Conservation (phyloP, 164 flowering plant species). For the Paratinospora sagittata region DNA sequence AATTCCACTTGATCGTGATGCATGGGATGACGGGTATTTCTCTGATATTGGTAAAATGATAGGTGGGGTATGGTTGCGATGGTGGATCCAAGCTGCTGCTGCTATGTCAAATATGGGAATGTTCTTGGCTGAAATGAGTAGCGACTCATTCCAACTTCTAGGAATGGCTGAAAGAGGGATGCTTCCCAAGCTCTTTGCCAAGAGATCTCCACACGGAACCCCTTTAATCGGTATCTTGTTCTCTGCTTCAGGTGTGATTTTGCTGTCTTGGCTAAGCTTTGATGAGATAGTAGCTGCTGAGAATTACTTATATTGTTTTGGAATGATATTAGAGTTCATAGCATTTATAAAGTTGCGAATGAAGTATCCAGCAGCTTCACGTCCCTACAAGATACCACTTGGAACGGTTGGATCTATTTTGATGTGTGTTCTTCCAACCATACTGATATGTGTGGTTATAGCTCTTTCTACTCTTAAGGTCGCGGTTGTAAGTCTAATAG, state of each 20-base stretch:
- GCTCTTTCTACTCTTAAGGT: no score
- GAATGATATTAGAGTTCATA: no score
- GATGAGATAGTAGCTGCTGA: constrained; percentile 11
- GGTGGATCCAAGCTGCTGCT: constrained; percentile 91
- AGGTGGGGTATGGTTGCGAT: constrained; percentile 79
- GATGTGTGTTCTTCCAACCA: no score
- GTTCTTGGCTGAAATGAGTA: constrained; percentile 89
- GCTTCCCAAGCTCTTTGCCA: constrained; percentile 10
- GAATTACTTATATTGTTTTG: no score
- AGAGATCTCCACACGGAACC: constrained; percentile 11
- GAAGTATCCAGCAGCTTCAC: no score
- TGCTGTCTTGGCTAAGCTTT: constrained; percentile 14
- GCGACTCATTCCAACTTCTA: constrained; percentile 15
- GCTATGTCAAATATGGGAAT: constrained; percentile 89
- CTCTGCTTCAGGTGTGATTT: constrained; percentile 16
- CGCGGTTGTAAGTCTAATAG: no score
- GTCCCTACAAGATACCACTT: no score
- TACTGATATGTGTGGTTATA: no score
- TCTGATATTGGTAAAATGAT: constrained; percentile 81
- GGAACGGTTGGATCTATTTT: no score
- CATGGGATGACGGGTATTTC: constrained; percentile 92
- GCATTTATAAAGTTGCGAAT: no score
- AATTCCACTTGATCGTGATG: no score
- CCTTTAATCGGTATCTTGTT: constrained; percentile 14
- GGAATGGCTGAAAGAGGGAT: constrained; percentile 21